Conservation (phyloP, 257 asterid genomes). For the Asclepias syriaca region DNA sequence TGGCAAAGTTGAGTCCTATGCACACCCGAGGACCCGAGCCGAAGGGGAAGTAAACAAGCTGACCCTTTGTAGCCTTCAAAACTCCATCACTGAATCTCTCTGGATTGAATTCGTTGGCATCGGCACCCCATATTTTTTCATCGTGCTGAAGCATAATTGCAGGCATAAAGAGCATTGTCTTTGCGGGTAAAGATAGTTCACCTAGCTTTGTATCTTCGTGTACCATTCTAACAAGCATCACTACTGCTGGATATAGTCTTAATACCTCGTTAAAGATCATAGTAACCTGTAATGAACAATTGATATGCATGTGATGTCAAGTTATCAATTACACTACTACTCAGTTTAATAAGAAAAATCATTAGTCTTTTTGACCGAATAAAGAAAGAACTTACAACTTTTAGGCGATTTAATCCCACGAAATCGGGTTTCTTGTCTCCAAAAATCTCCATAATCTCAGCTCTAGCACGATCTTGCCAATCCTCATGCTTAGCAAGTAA, state of each 20-base stretch:
- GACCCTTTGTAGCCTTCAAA: constrained; percentile 23
- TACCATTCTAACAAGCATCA: background rate
- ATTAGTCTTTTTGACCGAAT: background rate
- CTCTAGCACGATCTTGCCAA: constrained; percentile 26
- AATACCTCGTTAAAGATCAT: constrained; percentile 28
- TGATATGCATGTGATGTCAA: background rate
- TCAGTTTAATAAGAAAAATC: too few relatives aligned
- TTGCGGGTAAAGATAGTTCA: constrained; percentile 14
- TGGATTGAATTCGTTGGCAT: constrained; percentile 17
- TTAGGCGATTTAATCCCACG: constrained; percentile 17
- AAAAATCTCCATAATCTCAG: constrained; percentile 15
- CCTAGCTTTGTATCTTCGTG: constrained; percentile 18
- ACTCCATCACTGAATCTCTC: constrained; percentile 20
- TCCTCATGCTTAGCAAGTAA: constrained; percentile 18
- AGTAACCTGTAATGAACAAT: constrained; percentile 16
- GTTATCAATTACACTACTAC: too few relatives aligned
- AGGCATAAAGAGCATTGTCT: constrained; percentile 15
- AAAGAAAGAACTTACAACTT: constrained; percentile 13
- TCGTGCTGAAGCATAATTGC: constrained; percentile 19
- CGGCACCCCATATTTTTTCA: constrained; percentile 25
- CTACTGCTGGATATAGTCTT: constrained; percentile 22
- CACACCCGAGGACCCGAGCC: constrained; percentile 28
- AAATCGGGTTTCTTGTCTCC: background rate
- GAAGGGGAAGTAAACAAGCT: constrained; percentile 18
- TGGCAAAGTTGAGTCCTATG: constrained; percentile 23